phyloP scores from a whole-genome alignment of 768 basidiomycete species.

The Hypholoma fasciculare region DNA sequence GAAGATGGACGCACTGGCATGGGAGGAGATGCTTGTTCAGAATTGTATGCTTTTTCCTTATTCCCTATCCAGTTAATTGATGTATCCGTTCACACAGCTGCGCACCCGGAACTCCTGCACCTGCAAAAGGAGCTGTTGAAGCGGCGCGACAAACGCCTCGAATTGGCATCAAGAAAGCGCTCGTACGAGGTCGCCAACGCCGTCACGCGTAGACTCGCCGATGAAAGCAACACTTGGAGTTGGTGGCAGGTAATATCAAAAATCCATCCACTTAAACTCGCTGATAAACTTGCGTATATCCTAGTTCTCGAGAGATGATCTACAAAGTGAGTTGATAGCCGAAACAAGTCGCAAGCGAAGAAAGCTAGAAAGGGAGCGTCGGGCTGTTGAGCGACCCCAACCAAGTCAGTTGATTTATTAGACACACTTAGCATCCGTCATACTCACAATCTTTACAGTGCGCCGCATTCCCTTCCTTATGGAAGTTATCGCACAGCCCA shows the following conservation, averaged over 20 bases:
- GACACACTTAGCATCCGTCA: background rate
- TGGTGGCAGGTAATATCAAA: slow-evolving; percentile 77
- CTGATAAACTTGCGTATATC: slow-evolving; percentile 7
- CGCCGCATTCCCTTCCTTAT: slow-evolving; percentile 62
- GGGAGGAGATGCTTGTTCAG: slow-evolving; percentile 82
- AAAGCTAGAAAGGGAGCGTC: slow-evolving; percentile 81
- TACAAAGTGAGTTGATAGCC: slow-evolving; percentile 87
- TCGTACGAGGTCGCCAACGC: slow-evolving; percentile 66
- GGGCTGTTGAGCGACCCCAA: slow-evolving; percentile 73
- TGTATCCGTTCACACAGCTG: slow-evolving; percentile 42
- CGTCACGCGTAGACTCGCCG: slow-evolving; percentile 59
- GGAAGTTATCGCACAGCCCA: slow-evolving; percentile 31
- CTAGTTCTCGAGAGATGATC: slow-evolving; percentile 72
- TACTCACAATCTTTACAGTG: slow-evolving; percentile 25
- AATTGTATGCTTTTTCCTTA: slow-evolving; percentile 53
- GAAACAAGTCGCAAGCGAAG: slow-evolving; percentile 87
- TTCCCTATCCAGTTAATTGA: background rate
- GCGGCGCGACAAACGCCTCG: slow-evolving; percentile 78
- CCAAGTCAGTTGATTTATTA: slow-evolving; percentile 50
- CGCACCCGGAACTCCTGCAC: slow-evolving; percentile 85
- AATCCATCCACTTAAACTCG: background rate
- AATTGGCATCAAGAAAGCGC: slow-evolving; percentile 76
- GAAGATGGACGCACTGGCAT: slow-evolving; percentile 88
- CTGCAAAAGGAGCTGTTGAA: slow-evolving; percentile 77
- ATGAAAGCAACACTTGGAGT: slow-evolving; percentile 82